Conservation (phyloP, 2,329 filamentous ascomycete species). For the Aureobasidium lini region DNA sequence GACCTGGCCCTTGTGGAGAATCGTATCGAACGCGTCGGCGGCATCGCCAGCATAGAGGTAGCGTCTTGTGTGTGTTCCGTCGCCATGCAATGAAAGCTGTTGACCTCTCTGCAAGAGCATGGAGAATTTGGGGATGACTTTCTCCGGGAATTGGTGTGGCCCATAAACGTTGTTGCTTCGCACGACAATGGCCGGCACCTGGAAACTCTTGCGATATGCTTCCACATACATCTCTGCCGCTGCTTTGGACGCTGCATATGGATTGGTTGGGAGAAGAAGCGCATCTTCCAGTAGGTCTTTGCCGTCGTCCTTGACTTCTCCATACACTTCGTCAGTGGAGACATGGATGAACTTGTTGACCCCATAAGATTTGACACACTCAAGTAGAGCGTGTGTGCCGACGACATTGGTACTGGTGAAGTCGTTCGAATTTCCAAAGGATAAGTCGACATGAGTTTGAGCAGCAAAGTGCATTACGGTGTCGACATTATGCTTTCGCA, state of each 20-base stretch:
- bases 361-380: slow-evolving; percentile 63
- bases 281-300: slow-evolving; percentile 67
- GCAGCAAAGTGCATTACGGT: slow-evolving; percentile 79
- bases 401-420: slow-evolving; percentile 79
- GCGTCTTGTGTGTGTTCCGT: slow-evolving; percentile 64
- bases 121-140: slow-evolving; percentile 78
- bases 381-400: slow-evolving; percentile 74
- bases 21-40: slow-evolving; percentile 74
- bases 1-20: slow-evolving; percentile 66
- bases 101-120: slow-evolving; percentile 60
- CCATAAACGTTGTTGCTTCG: slow-evolving; percentile 82
- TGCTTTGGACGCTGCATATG: slow-evolving; percentile 38
- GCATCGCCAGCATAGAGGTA: slow-evolving; percentile 76
- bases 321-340: slow-evolving; percentile 80
- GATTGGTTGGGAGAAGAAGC: slow-evolving; percentile 71
- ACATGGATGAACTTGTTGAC: slow-evolving; percentile 72
- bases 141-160: slow-evolving; percentile 49
- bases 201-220: slow-evolving; percentile 78
- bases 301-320: slow-evolving; percentile 65
- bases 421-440: slow-evolving; percentile 73
- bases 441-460: slow-evolving; percentile 77
- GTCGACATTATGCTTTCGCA: slow-evolving; percentile 66
- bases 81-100: slow-evolving; percentile 67
- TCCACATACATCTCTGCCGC: slow-evolving; percentile 48
- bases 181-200: slow-evolving; percentile 70